Conservation (phyloP, 164 flowering plant genomes). For the Piper betle region DNA sequence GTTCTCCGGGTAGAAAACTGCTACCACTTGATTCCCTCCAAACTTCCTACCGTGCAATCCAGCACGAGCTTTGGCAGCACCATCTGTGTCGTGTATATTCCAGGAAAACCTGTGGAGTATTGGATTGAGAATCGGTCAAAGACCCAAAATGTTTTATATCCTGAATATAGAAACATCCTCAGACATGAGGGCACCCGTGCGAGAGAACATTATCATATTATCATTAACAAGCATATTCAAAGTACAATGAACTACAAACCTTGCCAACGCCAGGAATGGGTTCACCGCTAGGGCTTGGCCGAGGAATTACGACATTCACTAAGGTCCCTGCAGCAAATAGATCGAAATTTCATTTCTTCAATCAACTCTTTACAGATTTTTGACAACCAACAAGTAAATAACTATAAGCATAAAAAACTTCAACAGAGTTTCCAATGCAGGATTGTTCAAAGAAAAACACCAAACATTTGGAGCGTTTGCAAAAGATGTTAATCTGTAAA, state of each 20-base stretch:
- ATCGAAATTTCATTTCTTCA: neutral
- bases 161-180: too few species aligned
- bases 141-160: too few species aligned
- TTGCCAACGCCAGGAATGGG: constrained; percentile 56
- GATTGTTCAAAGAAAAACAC: too few species aligned
- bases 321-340: constrained; percentile 29
- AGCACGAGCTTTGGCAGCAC: constrained; percentile 55
- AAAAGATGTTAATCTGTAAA: too few species aligned
- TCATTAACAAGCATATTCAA: too few species aligned
- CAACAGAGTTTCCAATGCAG: too few species aligned
- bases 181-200: too few species aligned
- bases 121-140: too few species aligned
- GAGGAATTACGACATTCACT: constrained; percentile 63
- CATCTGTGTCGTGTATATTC: constrained; percentile 67
- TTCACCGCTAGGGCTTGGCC: constrained; percentile 45
- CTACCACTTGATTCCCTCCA: constrained; percentile 71
- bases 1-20: constrained; percentile 65
- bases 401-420: constrained; percentile 10
- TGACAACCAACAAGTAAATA: too few species aligned
- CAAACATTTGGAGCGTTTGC: too few species aligned
- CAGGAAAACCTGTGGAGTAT: constrained; percentile 57
- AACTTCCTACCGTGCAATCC: constrained; percentile 84
- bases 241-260: constrained; percentile 22
- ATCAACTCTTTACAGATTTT: neutral
- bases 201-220: too few species aligned